These are phyloP conservation scores for Hypoxylon perforatum DNA, from an alignment of 495 filamentous ascomycete species.

Conservation along the genomic window DNA sequence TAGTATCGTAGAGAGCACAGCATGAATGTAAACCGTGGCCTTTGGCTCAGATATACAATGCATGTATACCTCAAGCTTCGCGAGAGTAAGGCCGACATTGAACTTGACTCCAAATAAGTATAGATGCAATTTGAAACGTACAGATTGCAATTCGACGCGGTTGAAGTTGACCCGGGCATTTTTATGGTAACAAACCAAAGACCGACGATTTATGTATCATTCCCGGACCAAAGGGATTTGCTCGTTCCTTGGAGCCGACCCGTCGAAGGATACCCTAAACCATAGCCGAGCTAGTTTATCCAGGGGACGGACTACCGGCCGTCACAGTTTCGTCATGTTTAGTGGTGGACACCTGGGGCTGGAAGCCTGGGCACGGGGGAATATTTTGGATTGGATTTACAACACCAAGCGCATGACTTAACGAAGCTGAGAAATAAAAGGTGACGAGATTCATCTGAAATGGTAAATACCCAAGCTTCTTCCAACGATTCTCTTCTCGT, in stretches of 20 bases:
- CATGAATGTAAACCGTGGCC: background rate
- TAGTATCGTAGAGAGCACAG: background rate
- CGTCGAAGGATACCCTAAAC: conserved; percentile 10
- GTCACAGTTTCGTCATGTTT: conserved; percentile 22
- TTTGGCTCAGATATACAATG: background rate
- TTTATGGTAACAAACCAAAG: conserved; percentile 14
- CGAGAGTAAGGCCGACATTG: too few species aligned
- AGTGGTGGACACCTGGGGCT: conserved; percentile 1
- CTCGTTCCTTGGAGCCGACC: conserved; percentile 29
- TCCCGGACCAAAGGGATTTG: conserved; percentile 37
- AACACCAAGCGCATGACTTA: background rate
- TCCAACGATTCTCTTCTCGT: background rate
- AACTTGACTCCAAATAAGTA: too few species aligned
- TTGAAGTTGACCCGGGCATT: background rate
- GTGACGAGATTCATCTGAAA: background rate
- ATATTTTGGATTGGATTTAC: conserved; percentile 2
- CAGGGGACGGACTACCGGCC: conserved; percentile 33
- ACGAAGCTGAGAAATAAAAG: background rate
- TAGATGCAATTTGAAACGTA: background rate
- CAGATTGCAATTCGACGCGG: background rate
- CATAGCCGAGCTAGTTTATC: conserved; percentile 35
- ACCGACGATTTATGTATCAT: conserved; percentile 9
- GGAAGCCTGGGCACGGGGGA: too few species aligned
- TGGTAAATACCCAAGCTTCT: background rate
- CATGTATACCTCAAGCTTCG: background rate